Conservation (phyloP, 495 filamentous ascomycete genomes). For the Opeltia flavorubescens region DNA sequence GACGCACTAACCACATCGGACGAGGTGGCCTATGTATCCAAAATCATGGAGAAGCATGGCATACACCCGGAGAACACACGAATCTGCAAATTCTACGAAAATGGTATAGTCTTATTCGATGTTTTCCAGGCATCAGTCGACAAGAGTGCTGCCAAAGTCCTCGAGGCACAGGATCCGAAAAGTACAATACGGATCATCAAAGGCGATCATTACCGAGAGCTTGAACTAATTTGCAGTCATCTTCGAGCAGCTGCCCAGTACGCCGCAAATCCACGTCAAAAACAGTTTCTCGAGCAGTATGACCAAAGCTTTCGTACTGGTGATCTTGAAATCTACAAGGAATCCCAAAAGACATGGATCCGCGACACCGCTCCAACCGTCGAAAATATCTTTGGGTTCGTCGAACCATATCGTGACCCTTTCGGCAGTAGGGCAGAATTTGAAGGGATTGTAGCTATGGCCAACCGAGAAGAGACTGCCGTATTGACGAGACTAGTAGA, state of each 20-base stretch:
- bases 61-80: slow-evolving; percentile 18
- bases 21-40: slow-evolving; percentile 11
- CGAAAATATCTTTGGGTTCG: slow-evolving; percentile 75
- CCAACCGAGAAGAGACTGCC: slow-evolving; percentile 26
- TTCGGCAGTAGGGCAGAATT: slow-evolving; percentile 30
- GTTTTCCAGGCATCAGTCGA: slow-evolving; percentile 5
- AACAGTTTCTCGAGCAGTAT: slow-evolving; percentile 67
- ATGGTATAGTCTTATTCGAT: neutral
- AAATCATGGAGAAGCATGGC: slow-evolving; percentile 6
- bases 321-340: slow-evolving; percentile 73
- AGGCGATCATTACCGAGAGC: slow-evolving; percentile 65
- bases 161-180: neutral
- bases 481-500: neutral
- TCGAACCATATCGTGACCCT: slow-evolving; percentile 36
- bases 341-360: slow-evolving; percentile 80
- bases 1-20: slow-evolving; percentile 7
- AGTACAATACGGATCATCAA: slow-evolving; percentile 46
- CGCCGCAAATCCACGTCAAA: slow-evolving; percentile 67
- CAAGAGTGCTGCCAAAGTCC: too few species aligned
- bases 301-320: slow-evolving; percentile 68
- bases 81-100: slow-evolving; percentile 7
- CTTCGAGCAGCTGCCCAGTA: slow-evolving; percentile 56
- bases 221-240: slow-evolving; percentile 57
- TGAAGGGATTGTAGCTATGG: slow-evolving; percentile 32
- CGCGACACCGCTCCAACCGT: slow-evolving; percentile 74